A percentile compares a stretch with the other conserved stretches of the same genome.
phyloP scores from a whole-genome alignment of 768 basidiomycete species.

The Astraeus odoratus region DNA sequence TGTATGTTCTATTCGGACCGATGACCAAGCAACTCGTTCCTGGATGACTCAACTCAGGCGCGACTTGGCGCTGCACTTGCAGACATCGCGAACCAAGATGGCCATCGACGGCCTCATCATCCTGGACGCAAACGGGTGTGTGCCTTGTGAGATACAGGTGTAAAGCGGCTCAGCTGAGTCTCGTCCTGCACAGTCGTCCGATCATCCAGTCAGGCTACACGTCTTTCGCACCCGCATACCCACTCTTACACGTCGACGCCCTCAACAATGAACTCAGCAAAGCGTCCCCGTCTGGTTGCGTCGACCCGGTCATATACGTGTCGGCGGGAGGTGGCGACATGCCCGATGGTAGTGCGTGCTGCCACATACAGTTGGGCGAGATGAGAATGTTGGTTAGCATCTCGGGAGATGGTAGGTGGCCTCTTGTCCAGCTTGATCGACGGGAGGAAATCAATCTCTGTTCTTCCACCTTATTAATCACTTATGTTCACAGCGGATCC shows the following conservation, averaged over 20 bases:
- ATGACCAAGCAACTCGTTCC: no score
- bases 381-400: constrained; percentile 75
- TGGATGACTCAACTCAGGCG: no score
- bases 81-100: constrained; percentile 33
- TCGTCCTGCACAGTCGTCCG: constrained; percentile 44
- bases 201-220: constrained; percentile 91
- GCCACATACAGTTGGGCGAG: constrained; percentile 73
- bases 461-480: not conserved
- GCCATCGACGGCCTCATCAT: constrained; percentile 79
- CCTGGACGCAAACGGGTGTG: constrained; percentile 67
- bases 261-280: constrained; percentile 67
- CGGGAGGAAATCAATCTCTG: not conserved
- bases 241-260: constrained; percentile 81
- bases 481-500: constrained; percentile 61
- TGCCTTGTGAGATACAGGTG: constrained; percentile 7
- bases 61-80: no score
- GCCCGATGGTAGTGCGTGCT: constrained; percentile 61
- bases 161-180: constrained; percentile 2
- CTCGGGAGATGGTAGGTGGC: constrained; percentile 73
- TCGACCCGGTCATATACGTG: constrained; percentile 74
- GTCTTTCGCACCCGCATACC: constrained; percentile 67
- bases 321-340: constrained; percentile 34
- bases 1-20: no score
- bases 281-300: constrained; percentile 41
- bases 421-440: no score